A percentile compares a stretch with the other conserved stretches of the same genome.
Evolutionary conservation across 1,284 basidiomycete species (phyloP).

Genomic region (Puccinia coronata): DNA sequence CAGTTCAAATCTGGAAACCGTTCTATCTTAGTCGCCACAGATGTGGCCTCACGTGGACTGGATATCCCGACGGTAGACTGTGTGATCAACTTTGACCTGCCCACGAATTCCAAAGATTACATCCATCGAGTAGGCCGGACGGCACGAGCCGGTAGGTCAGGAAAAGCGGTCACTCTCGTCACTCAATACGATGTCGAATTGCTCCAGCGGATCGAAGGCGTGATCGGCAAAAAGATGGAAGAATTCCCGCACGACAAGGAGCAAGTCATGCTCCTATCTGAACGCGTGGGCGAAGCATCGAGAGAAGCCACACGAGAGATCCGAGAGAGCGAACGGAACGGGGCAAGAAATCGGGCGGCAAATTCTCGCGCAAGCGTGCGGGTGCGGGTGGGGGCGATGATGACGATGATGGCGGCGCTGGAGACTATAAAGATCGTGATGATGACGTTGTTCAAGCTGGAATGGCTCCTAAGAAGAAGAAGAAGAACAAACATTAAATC

Average conservation of each 20-base stretch:
- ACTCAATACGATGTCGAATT: conserved; percentile 99
- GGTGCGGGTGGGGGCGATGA: conserved; percentile 60
- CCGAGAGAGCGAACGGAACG: conserved; percentile 62
- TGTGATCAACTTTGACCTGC: conserved; percentile 98
- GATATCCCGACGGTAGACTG: conserved; percentile 96
- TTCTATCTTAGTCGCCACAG: conserved; percentile 89
- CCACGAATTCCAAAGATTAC: conserved; percentile 98
- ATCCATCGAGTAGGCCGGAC: conserved; percentile 98
- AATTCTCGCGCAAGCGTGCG: conserved; percentile 63
- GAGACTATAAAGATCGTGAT: conserved; percentile 77
- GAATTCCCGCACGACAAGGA: conserved; percentile 88
- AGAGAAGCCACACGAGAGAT: conserved; percentile 78
- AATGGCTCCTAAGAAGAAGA: conserved; percentile 37
- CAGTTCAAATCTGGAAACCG: conserved; percentile 97
- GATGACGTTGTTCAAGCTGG: conserved; percentile 65
- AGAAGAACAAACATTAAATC: conserved; percentile 27
- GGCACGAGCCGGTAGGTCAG: conserved; percentile 90
- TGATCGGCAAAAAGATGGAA: conserved; percentile 88
- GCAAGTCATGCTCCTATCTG: conserved; percentile 81
- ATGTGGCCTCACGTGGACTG: conserved; percentile 92
- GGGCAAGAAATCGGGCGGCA: conserved; percentile 52
- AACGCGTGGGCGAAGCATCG: conserved; percentile 85
- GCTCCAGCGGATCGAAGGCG: conserved; percentile 66
- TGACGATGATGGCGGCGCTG: conserved; percentile 49
- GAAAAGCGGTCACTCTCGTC: conserved; percentile 92